Conservation (phyloP, 2,329 filamentous ascomycete genomes). For the Hymenoscyphus infarciens region DNA sequence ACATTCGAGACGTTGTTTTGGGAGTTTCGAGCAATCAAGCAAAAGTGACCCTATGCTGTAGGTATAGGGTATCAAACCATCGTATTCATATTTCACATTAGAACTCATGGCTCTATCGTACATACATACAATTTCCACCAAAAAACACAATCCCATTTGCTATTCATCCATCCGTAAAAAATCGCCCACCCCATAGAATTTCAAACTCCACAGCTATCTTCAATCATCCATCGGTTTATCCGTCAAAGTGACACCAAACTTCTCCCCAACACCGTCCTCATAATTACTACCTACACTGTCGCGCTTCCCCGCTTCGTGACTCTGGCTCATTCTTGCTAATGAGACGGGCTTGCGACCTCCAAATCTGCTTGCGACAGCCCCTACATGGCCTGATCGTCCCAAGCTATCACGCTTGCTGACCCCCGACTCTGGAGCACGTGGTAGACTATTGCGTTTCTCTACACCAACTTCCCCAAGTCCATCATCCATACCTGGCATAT, state of each 20-base stretch:
- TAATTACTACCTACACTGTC: conserved; percentile 34
- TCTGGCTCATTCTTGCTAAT: conserved; percentile 34
- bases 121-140: conserved; percentile 18
- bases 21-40: no score
- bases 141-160: not conserved
- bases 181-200: not conserved
- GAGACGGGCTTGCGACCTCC: conserved; percentile 36
- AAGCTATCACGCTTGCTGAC: conserved; percentile 65
- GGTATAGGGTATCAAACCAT: no score
- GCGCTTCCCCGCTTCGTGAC: conserved; percentile 29
- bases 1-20: no score
- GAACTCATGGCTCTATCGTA: conserved; percentile 23
- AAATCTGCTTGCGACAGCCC: conserved; percentile 43
- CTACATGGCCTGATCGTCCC: conserved; percentile 51
- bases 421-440: conserved; percentile 2
- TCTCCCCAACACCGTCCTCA: conserved; percentile 37
- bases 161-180: not conserved
- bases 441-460: conserved; percentile 18
- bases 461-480: conserved; percentile 15
- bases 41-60: no score
- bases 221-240: conserved; percentile 78
- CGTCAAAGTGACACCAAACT: conserved; percentile 61
- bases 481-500: conserved; percentile 31
- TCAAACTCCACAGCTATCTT: conserved; percentile 10
- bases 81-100: conserved; percentile 22